Percentiles rank a stretch among this genome's conserved stretches.
Evolutionary conservation across 1,284 basidiomycete species (phyloP).

Genomic region (Cryptococcus deneoformans): DNA sequence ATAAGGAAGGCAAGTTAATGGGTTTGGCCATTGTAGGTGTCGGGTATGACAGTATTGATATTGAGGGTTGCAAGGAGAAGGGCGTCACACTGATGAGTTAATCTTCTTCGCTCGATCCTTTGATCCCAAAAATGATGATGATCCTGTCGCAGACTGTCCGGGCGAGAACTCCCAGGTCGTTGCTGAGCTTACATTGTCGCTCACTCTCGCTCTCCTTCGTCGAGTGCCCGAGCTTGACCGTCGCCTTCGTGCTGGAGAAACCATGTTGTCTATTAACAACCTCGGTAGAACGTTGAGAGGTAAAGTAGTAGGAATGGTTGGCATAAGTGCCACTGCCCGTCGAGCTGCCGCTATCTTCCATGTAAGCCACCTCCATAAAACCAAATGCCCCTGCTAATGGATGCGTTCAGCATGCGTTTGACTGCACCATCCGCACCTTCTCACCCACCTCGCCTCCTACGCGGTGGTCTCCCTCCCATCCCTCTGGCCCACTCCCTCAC

Average conservation of each 20-base stretch:
- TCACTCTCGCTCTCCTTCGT: constrained; percentile 56
- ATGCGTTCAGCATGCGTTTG: constrained; percentile 13
- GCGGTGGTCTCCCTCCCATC: constrained; percentile 35
- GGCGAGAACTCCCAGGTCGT: constrained; percentile 52
- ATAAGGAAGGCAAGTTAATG: constrained; percentile 36
- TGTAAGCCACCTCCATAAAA: constrained; percentile 3
- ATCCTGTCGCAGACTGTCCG: constrained; percentile 10
- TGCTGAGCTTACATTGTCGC: constrained; percentile 56
- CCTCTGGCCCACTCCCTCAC: constrained; percentile 10
- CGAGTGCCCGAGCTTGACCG: constrained; percentile 55
- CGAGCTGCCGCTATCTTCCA: constrained; percentile 13
- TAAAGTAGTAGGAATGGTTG: constrained; percentile 45
- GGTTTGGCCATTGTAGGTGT: constrained; percentile 36
- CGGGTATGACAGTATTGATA: constrained; percentile 40
- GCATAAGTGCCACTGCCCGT: constrained; percentile 48
- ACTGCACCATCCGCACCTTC: constrained; percentile 13
- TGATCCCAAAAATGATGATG: not conserved
- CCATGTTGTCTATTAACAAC: constrained; percentile 54
- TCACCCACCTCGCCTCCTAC: constrained; percentile 14
- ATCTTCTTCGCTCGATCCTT: not conserved
- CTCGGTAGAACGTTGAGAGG: constrained; percentile 47
- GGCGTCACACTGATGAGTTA: constrained; percentile 57
- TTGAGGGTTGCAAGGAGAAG: constrained; percentile 51
- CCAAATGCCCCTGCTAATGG: not conserved
- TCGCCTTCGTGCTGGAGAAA: constrained; percentile 58